Evolutionary conservation across 2,329 filamentous ascomycete species (phyloP).

Genomic region (Thielaviopsis euricoi): DNA sequence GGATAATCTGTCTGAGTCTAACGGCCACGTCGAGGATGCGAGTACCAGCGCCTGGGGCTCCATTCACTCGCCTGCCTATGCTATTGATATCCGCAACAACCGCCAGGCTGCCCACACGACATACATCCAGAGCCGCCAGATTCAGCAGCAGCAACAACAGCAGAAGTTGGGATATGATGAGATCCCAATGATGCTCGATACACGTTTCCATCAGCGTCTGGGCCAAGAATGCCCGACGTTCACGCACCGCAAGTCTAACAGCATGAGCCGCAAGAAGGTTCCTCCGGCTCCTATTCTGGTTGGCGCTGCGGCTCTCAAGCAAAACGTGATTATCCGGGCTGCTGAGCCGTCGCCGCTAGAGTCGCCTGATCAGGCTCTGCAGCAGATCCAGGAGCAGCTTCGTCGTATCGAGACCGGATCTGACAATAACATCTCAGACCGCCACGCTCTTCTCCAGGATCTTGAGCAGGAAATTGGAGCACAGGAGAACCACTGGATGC

Average conservation of each 20-base stretch:
- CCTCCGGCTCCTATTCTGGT: constrained; percentile 41
- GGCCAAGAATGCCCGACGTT: constrained; percentile 44
- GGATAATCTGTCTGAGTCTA: constrained; percentile 20
- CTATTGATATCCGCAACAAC: constrained; percentile 27
- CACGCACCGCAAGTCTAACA: constrained; percentile 32
- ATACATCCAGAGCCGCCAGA: background rate
- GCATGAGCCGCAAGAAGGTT: constrained; percentile 32
- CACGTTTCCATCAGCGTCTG: constrained; percentile 37
- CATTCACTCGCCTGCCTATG: constrained; percentile 30
- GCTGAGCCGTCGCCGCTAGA: constrained; percentile 36
- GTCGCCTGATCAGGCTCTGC: constrained; percentile 31
- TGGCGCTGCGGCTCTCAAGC: constrained; percentile 21
- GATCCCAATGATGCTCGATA: constrained; percentile 2
- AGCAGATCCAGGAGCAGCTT: constrained; percentile 35
- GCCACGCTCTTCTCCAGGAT: constrained; percentile 32
- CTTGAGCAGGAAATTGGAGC: constrained; percentile 45
- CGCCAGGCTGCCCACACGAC: constrained; percentile 14
- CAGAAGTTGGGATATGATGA: constrained; percentile 26
- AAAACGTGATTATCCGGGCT: constrained; percentile 28
- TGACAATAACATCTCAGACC: background rate
- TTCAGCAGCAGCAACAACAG: background rate
- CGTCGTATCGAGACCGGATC: constrained; percentile 25
- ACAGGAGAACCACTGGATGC: constrained; percentile 43
- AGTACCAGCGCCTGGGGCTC: constrained; percentile 31
- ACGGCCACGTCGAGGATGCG: constrained; percentile 24